These are phyloP conservation scores for Phylloporus arenicola DNA, from an alignment of 768 basidiomycete species.

Conservation along the genomic window DNA sequence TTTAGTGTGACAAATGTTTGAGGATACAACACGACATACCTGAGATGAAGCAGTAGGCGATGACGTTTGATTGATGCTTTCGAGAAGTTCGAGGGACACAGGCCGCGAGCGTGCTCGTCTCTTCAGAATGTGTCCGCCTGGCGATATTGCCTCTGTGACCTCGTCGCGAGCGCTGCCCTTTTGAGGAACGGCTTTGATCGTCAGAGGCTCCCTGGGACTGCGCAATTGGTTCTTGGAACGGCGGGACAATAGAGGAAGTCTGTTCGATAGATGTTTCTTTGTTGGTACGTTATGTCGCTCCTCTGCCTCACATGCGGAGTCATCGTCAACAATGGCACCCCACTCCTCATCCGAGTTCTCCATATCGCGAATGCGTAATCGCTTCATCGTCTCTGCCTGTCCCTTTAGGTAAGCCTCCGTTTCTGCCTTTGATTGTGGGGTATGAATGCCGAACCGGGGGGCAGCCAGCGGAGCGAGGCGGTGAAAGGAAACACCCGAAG, in stretches of 20 bases:
- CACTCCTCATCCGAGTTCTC: slow-evolving; percentile 43
- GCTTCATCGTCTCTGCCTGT: slow-evolving; percentile 62
- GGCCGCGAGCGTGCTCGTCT: slow-evolving; percentile 70
- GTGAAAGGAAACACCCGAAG: slow-evolving; percentile 33
- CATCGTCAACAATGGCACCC: slow-evolving; percentile 37
- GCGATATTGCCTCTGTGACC: slow-evolving; percentile 65
- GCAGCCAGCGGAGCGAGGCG: slow-evolving; percentile 32
- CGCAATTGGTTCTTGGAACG: slow-evolving; percentile 25
- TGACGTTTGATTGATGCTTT: slow-evolving; percentile 41
- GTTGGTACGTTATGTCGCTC: slow-evolving; percentile 32
- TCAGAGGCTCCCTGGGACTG: slow-evolving; percentile 26
- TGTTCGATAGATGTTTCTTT: slow-evolving; percentile 32
- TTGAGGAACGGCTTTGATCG: slow-evolving; percentile 24
- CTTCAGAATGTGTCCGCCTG: slow-evolving; percentile 72
- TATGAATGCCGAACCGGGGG: slow-evolving; percentile 25
- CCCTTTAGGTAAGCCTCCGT: slow-evolving; percentile 37
- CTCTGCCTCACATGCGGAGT: slow-evolving; percentile 49
- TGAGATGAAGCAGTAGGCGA: slow-evolving; percentile 36
- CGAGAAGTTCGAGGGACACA: slow-evolving; percentile 59
- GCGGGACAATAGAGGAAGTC: slow-evolving; percentile 19
- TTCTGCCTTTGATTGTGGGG: slow-evolving; percentile 33
- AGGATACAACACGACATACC: slow-evolving; percentile 6
- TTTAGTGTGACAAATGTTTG: slow-evolving; percentile 1
- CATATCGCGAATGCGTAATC: slow-evolving; percentile 54
- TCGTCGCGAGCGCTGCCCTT: slow-evolving; percentile 48